These are phyloP conservation scores for Mycena olivaceomarginata DNA, from an alignment of 768 basidiomycete genomes.

Conservation along the genomic window DNA sequence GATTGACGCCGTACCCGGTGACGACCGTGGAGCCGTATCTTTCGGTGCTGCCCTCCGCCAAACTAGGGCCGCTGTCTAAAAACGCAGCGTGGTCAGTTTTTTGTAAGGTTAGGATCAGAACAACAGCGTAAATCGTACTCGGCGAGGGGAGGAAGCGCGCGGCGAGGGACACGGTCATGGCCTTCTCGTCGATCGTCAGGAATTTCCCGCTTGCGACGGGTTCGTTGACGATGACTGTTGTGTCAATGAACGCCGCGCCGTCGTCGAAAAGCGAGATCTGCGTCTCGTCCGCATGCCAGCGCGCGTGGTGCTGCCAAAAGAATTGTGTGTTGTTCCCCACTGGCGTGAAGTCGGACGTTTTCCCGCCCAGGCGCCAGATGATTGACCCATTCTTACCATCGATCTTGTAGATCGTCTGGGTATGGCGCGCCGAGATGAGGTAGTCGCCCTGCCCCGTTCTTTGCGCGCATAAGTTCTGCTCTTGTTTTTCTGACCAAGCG, in stretches of 20 bases:
- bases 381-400: slow-evolving; percentile 35
- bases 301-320: slow-evolving; percentile 44
- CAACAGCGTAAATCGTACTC: background rate
- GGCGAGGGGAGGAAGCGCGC: slow-evolving; percentile 25
- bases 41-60: slow-evolving; percentile 32
- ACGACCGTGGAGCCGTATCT: slow-evolving; percentile 19
- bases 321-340: slow-evolving; percentile 33
- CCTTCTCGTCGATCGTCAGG: slow-evolving; percentile 13
- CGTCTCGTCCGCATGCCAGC: slow-evolving; percentile 34
- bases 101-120: background rate
- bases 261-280: slow-evolving; percentile 35
- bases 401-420: slow-evolving; percentile 42
- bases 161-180: slow-evolving; percentile 2
- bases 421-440: slow-evolving; percentile 42
- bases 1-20: slow-evolving; percentile 23
- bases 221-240: slow-evolving; percentile 10
- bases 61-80: background rate
- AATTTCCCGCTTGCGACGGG: slow-evolving; percentile 12
- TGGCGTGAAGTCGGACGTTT: slow-evolving; percentile 30
- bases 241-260: slow-evolving; percentile 21
- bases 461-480: slow-evolving; percentile 23
- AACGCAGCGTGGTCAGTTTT: too few relatives aligned
- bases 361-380: slow-evolving; percentile 44
- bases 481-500: background rate
- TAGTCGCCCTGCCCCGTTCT: slow-evolving; percentile 41